Base-by-base conservation (phyloP, 2,329 filamentous ascomycete species). In the Fusarium drepaniforme region DNA sequence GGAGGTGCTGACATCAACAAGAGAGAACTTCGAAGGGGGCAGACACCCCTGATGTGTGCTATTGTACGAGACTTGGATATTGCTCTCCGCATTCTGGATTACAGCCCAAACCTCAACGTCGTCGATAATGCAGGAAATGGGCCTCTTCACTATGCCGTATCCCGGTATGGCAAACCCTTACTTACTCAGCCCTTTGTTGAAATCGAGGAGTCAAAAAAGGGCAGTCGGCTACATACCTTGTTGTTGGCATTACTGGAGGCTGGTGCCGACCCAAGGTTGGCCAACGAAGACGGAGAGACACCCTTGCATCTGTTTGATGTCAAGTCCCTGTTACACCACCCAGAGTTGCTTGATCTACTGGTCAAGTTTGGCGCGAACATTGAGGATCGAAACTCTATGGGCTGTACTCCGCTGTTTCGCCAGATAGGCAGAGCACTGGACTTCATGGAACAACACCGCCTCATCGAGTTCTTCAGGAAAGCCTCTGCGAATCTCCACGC, bases 1-100 rank as follows among this genome's bases (percentile, higher is more conserved):
- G 76, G 76, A 2, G 64, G 76, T 18, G 75, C 71, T 2, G 57
- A 80, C 23, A 68, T 82, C 38, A 78, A 83, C 49, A 67, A 72
- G 11, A 61, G 38, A 25, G 58, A 73, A 18, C 15, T 61, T 2
- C 16, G 16, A 7, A 51, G 74, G 37, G 78, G 79, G 11, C 56
- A 37, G 9, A 80, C 78, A 1, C 80, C 79, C 13, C 74, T 82
- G 21, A 51, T 79, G 3, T 1, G 5, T 8, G 37, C 25, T 3
- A 23, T 59, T 1, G 25, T 6, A 33, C 38, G 6, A 4, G 57
- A 60, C 35, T 12, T 33, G 13, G n/a, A 37, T 1, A 18, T 67
- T 21, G 74, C 67, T 18, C 49, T 75, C 1, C 23, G 76, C 1
- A 35, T 73, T 59, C n/a, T 70, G 21, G 71, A 76, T 4, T 77